Conservation (phyloP, 345 rosid genomes). For the Lepidium sativum region DNA sequence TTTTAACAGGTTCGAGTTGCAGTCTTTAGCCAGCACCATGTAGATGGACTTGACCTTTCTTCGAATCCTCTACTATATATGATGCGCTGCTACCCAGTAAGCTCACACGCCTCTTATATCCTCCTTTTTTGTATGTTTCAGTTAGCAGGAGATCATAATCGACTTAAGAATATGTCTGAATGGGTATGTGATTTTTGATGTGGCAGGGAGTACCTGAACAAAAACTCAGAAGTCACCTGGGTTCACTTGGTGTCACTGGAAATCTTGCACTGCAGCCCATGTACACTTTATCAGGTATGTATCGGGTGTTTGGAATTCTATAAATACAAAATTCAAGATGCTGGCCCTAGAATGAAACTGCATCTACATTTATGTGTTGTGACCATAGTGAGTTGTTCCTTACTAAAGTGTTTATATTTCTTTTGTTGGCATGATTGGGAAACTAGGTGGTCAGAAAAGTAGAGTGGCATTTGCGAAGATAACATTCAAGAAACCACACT, state of each 20-base stretch:
- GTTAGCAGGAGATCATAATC: not conserved
- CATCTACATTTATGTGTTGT: not conserved
- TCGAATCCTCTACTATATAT: constrained; percentile 95
- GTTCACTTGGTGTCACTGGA: constrained; percentile 96
- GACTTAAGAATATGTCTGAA: not conserved
- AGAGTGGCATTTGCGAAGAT: constrained; percentile 99
- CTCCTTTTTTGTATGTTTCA: not conserved
- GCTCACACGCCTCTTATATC: constrained; percentile 11
- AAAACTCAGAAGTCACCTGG: constrained; percentile 86
- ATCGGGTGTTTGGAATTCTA: not conserved
- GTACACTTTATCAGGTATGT: constrained; percentile 91
- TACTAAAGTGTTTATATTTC: not conserved
- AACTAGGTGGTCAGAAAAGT: constrained; percentile 95
- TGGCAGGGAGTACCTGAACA: constrained; percentile 93
- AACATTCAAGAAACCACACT: constrained; percentile 97
- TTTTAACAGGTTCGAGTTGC: constrained; percentile 86
- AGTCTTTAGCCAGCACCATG: constrained; percentile 98
- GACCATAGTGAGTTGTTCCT: not conserved
- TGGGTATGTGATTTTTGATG: constrained; percentile 9
- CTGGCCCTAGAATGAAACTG: not conserved
- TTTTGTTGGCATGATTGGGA: constrained; percentile 9
- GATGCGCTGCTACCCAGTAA: constrained; percentile 99
- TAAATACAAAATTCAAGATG: not conserved
- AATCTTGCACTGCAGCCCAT: constrained; percentile 98
- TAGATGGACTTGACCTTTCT: constrained; percentile 89